Conservation (phyloP, 1,139 yeast genomes). For the Meyerozyma guilliermondii region DNA sequence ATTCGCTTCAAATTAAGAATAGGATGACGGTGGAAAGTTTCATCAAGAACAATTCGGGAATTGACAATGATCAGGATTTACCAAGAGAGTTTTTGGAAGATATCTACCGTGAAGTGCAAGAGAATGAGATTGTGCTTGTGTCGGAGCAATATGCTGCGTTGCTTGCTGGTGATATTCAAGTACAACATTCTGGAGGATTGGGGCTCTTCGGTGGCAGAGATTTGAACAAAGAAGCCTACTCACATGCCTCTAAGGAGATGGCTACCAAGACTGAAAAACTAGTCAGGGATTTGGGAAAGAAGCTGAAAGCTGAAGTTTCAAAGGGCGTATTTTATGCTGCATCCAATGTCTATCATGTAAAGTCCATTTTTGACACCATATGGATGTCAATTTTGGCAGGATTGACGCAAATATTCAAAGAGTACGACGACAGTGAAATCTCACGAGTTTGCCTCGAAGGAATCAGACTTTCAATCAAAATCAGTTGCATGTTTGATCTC, state of each 20-base stretch:
- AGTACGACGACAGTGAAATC: constrained; percentile 74
- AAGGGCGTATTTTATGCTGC: constrained; percentile 41
- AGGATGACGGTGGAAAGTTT: constrained; percentile 89
- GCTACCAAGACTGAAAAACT: constrained; percentile 83
- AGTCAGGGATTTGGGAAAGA: constrained; percentile 64
- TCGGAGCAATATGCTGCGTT: constrained; percentile 95
- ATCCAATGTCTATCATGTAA: constrained; percentile 84
- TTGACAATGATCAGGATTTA: constrained; percentile 84
- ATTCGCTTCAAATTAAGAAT: constrained; percentile 77
- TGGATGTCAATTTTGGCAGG: constrained; percentile 99
- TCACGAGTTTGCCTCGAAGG: constrained; percentile 79
- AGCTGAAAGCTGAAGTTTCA: constrained; percentile 27
- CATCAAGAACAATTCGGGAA: constrained; percentile 82
- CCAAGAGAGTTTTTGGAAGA: constrained; percentile 66
- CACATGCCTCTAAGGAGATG: constrained; percentile 89
- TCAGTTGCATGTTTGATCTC: constrained; percentile 79
- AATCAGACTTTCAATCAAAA: constrained; percentile 71
- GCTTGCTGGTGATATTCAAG: constrained; percentile 55
- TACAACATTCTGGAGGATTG: constrained; percentile 38
- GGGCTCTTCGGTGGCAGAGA: constrained; percentile 77
- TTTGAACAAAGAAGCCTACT: constrained; percentile 77
- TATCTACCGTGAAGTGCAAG: constrained; percentile 71
- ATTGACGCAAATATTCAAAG: constrained; percentile 87
- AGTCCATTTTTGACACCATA: constrained; percentile 85
- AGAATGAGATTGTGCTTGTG: constrained; percentile 80